Evolutionary conservation across 805 yeast genomes (phyloP).

Genomic region (Ogataea siamensis): DNA sequence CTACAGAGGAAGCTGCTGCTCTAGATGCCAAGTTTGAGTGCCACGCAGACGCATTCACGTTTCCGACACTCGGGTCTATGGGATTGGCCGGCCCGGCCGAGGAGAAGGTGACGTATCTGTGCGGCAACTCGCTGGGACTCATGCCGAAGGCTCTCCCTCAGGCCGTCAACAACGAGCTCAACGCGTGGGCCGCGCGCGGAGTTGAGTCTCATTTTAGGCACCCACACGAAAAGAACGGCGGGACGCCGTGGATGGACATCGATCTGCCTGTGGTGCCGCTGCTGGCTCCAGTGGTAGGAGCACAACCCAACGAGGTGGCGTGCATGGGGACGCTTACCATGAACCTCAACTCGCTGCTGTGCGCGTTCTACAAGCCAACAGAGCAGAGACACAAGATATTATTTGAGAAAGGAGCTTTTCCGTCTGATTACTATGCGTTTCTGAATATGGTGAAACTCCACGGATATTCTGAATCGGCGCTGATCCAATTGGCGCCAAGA

Average conservation of each 20-base stretch:
- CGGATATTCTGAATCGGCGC: slow-evolving; percentile 49
- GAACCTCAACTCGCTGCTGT: slow-evolving; percentile 71
- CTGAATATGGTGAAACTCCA: slow-evolving; percentile 66
- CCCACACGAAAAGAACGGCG: slow-evolving; percentile 42
- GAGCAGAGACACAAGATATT: slow-evolving; percentile 63
- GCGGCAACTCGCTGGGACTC: slow-evolving; percentile 93
- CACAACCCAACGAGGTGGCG: slow-evolving; percentile 72
- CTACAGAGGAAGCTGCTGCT: neutral
- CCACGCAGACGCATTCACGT: slow-evolving; percentile 46
- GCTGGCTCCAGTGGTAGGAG: slow-evolving; percentile 77
- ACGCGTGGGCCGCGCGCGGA: slow-evolving; percentile 79
- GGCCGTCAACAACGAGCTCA: slow-evolving; percentile 63
- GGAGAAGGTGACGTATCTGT: slow-evolving; percentile 55
- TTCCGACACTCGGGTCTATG: slow-evolving; percentile 66
- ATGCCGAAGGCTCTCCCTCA: slow-evolving; percentile 67
- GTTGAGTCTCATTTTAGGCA: slow-evolving; percentile 85
- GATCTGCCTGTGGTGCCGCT: slow-evolving; percentile 73
- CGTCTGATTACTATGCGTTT: slow-evolving; percentile 88
- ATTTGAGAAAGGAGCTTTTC: slow-evolving; percentile 86
- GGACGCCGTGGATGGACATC: slow-evolving; percentile 78
- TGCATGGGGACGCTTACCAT: slow-evolving; percentile 83
- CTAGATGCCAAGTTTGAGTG: slow-evolving; percentile 42
- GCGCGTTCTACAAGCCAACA: slow-evolving; percentile 71
- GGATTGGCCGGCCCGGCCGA: slow-evolving; percentile 40
- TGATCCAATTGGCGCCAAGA: slow-evolving; percentile 66